Percentiles rank a stretch among this genome's conserved stretches.
These are phyloP conservation scores for Skeletonema menzelii DNA, from an alignment of 108 stramenopile species.

Conservation along the genomic window DNA sequence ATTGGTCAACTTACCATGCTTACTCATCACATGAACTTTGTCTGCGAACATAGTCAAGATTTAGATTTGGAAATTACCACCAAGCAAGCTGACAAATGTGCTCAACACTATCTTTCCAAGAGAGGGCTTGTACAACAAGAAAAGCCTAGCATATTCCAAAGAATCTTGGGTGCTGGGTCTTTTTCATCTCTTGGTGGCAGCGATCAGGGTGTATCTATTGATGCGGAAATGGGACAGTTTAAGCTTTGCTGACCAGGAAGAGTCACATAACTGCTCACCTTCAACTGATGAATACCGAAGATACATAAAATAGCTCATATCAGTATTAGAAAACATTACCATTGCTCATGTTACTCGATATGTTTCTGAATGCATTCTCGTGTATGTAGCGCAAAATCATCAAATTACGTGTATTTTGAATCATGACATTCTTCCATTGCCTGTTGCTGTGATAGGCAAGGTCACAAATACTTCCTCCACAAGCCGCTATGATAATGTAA, in stretches of 20 bases:
- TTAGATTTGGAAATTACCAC: slow-evolving; percentile 78
- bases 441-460: too few relatives aligned
- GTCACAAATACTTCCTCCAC: too few relatives aligned
- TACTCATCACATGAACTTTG: slow-evolving; percentile 80
- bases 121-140: not conserved
- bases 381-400: too few relatives aligned
- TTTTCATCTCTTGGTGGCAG: not conserved
- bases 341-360: not conserved
- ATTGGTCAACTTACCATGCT: slow-evolving; percentile 83
- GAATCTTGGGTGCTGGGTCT: not conserved
- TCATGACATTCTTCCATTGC: too few relatives aligned
- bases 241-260: not conserved
- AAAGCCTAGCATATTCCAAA: slow-evolving; percentile 2
- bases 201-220: not conserved
- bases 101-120: slow-evolving; percentile 52
- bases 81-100: slow-evolving; percentile 77
- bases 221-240: slow-evolving; percentile 1
- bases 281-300: not conserved
- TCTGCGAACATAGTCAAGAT: slow-evolving; percentile 52
- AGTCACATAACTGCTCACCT: not conserved
- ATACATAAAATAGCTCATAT: not conserved
- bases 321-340: not conserved
- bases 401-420: too few relatives aligned
- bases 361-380: not conserved
- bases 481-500: too few relatives aligned